Evolutionary conservation across 2,329 filamentous ascomycete genomes (phyloP).

Genomic region (Pseudophaeomoniella oleicola): DNA sequence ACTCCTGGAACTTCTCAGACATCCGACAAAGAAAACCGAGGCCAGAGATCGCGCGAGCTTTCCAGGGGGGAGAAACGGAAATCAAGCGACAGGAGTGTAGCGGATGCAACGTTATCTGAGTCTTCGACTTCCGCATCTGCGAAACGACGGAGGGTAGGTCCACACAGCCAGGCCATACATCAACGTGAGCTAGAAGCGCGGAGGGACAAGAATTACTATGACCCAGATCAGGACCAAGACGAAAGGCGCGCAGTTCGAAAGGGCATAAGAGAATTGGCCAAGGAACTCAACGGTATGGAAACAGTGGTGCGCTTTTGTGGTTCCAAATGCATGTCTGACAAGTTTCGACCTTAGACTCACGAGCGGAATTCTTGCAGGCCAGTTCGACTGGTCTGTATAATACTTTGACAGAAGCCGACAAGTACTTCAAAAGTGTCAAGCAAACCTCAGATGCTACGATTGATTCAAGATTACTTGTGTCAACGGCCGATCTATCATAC

Average conservation of each 20-base stretch:
- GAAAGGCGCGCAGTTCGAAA: constrained; percentile 59
- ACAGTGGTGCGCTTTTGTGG: too few species aligned
- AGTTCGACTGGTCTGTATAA: constrained; percentile 51
- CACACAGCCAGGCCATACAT: constrained; percentile 17
- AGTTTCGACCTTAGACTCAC: constrained; percentile 53
- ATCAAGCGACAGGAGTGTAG: background rate
- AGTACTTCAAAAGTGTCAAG: constrained; percentile 53
- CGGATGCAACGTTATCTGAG: background rate
- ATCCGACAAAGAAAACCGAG: background rate
- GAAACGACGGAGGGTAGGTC: constrained; percentile 32
- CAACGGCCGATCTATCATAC: constrained; percentile 63
- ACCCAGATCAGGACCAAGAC: constrained; percentile 67
- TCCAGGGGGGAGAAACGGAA: background rate
- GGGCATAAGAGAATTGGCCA: constrained; percentile 51
- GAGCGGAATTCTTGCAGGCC: constrained; percentile 53
- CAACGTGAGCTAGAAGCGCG: constrained; percentile 16
- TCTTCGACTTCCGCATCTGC: constrained; percentile 11
- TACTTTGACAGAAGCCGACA: constrained; percentile 52
- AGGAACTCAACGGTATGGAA: constrained; percentile 41
- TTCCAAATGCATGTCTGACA: too few species aligned
- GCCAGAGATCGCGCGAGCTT: background rate
- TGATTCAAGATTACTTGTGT: constrained; percentile 75
- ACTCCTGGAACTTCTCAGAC: background rate
- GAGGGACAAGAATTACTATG: constrained; percentile 44
- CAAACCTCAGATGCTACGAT: constrained; percentile 85